Conservation (phyloP, 2,329 filamentous ascomycete genomes). For the Diaporthe ampelina region DNA sequence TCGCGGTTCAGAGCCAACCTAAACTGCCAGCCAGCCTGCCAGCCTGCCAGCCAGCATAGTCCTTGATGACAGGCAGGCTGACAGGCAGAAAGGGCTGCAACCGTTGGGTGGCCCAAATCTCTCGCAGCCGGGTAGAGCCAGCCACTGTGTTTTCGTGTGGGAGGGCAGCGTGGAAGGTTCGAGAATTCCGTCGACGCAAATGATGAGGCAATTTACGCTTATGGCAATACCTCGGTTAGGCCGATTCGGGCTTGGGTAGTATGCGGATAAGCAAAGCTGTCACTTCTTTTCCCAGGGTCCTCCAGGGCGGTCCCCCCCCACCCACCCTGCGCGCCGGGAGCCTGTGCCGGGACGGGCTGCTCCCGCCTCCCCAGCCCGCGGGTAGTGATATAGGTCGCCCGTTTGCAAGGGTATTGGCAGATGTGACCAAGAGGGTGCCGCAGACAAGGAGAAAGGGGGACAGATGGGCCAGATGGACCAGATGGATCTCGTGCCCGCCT, state of each 20-base stretch:
- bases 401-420: slow-evolving; percentile 16
- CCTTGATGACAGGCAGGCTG: slow-evolving; percentile 4
- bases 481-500: slow-evolving; percentile 4
- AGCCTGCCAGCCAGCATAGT: neutral
- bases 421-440: slow-evolving; percentile 6
- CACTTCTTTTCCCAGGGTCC: slow-evolving; percentile 8
- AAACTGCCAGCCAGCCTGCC: neutral
- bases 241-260: slow-evolving; percentile 32
- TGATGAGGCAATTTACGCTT: slow-evolving; percentile 32
- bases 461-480: slow-evolving; percentile 6
- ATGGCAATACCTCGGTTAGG: slow-evolving; percentile 42
- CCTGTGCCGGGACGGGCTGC: slow-evolving; percentile 11
- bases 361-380: slow-evolving; percentile 29
- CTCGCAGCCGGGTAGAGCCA: slow-evolving; percentile 13
- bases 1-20: neutral
- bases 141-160: slow-evolving; percentile 41
- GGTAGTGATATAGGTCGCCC: slow-evolving; percentile 21
- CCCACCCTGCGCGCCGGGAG: slow-evolving; percentile 18
- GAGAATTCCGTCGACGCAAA: slow-evolving; percentile 52
- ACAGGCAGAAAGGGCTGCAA: neutral
- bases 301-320: slow-evolving; percentile 12
- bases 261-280: slow-evolving; percentile 20
- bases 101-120: neutral
- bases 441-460: neutral
- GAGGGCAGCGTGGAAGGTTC: slow-evolving; percentile 59